These are phyloP conservation scores for Fusarium anthophilum DNA, from an alignment of 2,329 filamentous ascomycete species.

Conservation along the genomic window DNA sequence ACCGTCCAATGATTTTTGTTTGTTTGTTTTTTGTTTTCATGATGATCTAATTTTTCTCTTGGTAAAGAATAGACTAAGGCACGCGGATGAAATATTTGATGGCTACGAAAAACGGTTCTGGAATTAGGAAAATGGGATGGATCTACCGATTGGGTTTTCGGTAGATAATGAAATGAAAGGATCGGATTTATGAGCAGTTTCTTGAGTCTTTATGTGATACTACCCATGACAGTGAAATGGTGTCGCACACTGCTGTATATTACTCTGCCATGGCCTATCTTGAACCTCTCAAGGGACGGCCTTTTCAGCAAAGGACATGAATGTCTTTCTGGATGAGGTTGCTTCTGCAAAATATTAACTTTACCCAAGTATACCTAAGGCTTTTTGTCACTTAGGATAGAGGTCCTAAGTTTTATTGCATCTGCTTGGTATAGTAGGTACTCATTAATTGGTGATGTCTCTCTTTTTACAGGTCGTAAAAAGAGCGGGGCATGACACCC, in stretches of 20 bases:
- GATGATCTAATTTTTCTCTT: constrained; percentile 32
- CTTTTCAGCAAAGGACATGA: neutral
- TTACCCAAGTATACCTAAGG: too few relatives aligned
- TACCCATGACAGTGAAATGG: neutral
- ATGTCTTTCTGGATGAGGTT: neutral
- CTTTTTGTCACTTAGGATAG: too few relatives aligned
- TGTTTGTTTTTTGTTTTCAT: neutral
- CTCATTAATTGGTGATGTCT: neutral
- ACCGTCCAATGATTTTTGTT: neutral
- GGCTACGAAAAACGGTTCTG: constrained; percentile 15
- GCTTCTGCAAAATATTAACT: neutral
- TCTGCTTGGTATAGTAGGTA: too few relatives aligned
- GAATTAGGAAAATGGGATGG: constrained; percentile 7
- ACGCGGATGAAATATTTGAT: constrained; percentile 10
- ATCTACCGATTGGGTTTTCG: constrained; percentile 7
- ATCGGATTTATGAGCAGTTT: neutral
- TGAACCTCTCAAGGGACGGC: neutral
- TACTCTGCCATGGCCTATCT: neutral
- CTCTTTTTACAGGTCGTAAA: constrained; percentile 1
- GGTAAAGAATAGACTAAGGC: constrained; percentile 34
- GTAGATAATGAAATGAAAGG: constrained; percentile 11
- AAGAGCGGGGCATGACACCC: constrained; percentile 10
- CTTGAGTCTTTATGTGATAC: neutral
- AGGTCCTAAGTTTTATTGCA: too few relatives aligned
- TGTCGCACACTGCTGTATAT: neutral